Percentiles rank a stretch among this genome's conserved stretches.
These are phyloP conservation scores for Mortierella antarctica DNA, from an alignment of 192 early-diverging fungal genomes.

Conservation along the genomic window DNA sequence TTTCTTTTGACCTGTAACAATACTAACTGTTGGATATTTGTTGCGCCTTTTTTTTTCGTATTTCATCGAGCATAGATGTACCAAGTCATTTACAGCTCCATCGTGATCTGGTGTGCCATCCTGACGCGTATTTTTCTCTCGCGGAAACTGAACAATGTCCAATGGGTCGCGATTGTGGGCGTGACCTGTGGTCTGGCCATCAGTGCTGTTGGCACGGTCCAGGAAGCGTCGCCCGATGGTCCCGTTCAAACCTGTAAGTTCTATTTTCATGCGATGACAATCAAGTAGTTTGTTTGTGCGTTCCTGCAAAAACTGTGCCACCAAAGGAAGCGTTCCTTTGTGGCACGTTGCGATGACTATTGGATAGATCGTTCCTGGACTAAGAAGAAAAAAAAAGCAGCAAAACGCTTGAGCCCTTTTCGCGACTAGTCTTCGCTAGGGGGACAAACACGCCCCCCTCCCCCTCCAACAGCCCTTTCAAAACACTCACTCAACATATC, in stretches of 20 bases:
- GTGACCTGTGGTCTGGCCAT: conserved; percentile 62
- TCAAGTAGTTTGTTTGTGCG: background rate
- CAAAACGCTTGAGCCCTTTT: background rate
- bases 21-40: background rate
- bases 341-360: conserved; percentile 16
- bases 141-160: conserved; percentile 56
- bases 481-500: background rate
- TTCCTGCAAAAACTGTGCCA: background rate
- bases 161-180: conserved; percentile 67
- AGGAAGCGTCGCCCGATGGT: conserved; percentile 37
- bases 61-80: conserved; percentile 58
- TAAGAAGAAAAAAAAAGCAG: background rate
- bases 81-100: conserved; percentile 70
- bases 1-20: background rate
- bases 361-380: background rate
- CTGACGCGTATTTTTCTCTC: conserved; percentile 64
- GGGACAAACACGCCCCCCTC: background rate
- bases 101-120: conserved; percentile 74
- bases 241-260: conserved; percentile 44
- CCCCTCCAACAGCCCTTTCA: background rate
- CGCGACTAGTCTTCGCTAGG: background rate
- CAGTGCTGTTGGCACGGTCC: conserved; percentile 59
- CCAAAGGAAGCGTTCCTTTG: background rate
- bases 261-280: background rate
- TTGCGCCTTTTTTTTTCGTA: conserved; percentile 11